A percentile compares a stretch with the other conserved stretches of the same genome.
These are phyloP conservation scores for Colletotrichum spaethianum DNA, from an alignment of 2,329 filamentous ascomycete genomes.

Conservation along the genomic window DNA sequence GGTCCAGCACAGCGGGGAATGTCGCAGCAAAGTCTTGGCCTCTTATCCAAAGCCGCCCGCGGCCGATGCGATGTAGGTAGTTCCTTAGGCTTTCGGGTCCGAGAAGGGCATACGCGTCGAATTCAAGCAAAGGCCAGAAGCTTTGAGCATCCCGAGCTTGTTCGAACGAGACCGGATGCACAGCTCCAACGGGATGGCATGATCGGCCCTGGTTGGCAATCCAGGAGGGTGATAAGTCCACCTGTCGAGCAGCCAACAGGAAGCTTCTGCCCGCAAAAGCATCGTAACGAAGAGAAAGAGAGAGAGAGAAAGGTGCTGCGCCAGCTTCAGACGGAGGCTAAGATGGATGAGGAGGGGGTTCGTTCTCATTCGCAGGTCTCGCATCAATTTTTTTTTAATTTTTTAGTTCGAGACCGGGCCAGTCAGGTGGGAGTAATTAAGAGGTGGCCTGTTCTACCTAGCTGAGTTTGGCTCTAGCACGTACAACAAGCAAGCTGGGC, in stretches of 20 bases:
- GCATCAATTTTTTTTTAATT: neutral
- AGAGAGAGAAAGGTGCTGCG: neutral
- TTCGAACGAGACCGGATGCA: neutral
- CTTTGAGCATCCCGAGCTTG: neutral
- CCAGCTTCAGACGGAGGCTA: slow-evolving; percentile 9
- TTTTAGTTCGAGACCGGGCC: neutral
- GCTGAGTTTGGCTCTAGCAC: neutral
- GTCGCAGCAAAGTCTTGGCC: slow-evolving; percentile 4
- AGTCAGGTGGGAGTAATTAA: neutral
- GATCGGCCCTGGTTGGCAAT: neutral
- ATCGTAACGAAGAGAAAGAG: neutral
- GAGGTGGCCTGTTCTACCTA: neutral
- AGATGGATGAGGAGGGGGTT: neutral
- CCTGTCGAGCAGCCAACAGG: neutral
- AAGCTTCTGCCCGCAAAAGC: neutral
- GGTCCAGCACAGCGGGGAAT: neutral
- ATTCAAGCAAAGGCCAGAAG: neutral
- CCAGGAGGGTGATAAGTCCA: neutral
- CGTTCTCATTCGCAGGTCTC: slow-evolving; percentile 6
- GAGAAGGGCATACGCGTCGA: neutral
- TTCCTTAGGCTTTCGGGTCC: neutral
- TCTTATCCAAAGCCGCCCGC: slow-evolving; percentile 4
- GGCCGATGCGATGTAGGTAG: neutral
- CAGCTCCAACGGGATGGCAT: neutral
- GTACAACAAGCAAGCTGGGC: too few species aligned